Evolutionary conservation across 2,329 filamentous ascomycete genomes (phyloP).

Genomic region (Penicillium sclerotiorum): DNA sequence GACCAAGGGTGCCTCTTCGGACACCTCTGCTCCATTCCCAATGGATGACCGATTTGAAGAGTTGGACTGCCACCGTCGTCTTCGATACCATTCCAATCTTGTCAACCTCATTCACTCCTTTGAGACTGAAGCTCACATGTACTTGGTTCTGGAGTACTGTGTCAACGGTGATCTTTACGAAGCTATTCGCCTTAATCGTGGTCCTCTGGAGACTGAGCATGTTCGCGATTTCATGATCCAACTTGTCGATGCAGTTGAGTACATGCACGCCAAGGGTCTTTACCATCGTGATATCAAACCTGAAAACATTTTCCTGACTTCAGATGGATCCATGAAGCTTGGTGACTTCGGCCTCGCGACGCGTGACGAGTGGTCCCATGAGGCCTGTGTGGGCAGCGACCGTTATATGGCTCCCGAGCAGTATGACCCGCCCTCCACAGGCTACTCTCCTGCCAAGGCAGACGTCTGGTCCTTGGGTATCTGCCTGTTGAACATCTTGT

Average conservation of each 20-base stretch:
- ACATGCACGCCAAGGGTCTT: constrained; percentile 86
- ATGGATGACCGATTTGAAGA: constrained; percentile 72
- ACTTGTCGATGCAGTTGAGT: constrained; percentile 83
- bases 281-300: constrained; percentile 99
- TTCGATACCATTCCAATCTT: constrained; percentile 83
- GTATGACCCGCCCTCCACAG: constrained; percentile 82
- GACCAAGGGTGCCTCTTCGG: constrained; percentile 73
- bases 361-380: constrained; percentile 84
- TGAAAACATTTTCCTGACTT: constrained; percentile 95
- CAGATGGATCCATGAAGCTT: constrained; percentile 88
- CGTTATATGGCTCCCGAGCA: constrained; percentile 99
- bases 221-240: constrained; percentile 97
- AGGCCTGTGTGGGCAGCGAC: constrained; percentile 93
- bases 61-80: constrained; percentile 71
- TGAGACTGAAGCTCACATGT: constrained; percentile 86
- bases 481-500: constrained; percentile 93
- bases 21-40: constrained; percentile 64
- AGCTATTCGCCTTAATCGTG: constrained; percentile 85
- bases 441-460: constrained; percentile 90
- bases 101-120: constrained; percentile 91
- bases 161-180: constrained; percentile 95
- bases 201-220: constrained; percentile 91
- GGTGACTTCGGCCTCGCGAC: constrained; percentile 96
- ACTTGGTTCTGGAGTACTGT: constrained; percentile 94
- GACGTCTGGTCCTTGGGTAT: constrained; percentile 98